Percentiles rank a stretch among this genome's conserved stretches.
Evolutionary conservation across 176 grass and related monocot genomes (phyloP).

Genomic region (Raddia distichophylla): DNA sequence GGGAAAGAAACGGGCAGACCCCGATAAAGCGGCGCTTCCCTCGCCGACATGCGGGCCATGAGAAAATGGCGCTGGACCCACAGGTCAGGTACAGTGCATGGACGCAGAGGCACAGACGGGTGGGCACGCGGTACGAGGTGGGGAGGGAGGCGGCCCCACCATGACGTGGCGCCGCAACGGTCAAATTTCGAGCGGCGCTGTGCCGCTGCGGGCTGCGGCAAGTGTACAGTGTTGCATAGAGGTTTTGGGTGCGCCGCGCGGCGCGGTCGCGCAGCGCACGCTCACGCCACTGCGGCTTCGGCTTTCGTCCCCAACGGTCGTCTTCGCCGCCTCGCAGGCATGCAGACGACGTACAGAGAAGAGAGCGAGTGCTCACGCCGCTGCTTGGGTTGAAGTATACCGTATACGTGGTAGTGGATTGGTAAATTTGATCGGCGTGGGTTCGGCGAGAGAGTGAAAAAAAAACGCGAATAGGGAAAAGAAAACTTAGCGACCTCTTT

Average conservation of each 20-base stretch:
- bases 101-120: background rate
- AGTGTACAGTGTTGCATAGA: too few species aligned
- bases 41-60: background rate
- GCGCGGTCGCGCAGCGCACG: background rate
- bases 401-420: too few species aligned
- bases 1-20: constrained; percentile 36
- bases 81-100: background rate
- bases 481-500: too few species aligned
- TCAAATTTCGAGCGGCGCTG: constrained; percentile 43
- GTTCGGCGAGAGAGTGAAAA: too few species aligned
- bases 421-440: too few species aligned
- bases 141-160: background rate
- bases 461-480: too few species aligned
- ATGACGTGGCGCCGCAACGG: constrained; percentile 53
- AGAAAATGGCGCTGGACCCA: fast-evolving
- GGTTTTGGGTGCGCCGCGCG: background rate
- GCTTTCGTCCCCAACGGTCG: constrained; percentile 42
- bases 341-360: background rate
- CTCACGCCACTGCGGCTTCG: background rate
- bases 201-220: too few species aligned
- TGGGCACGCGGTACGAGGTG: constrained; percentile 16
- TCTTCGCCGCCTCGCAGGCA: constrained; percentile 32
- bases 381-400: too few species aligned
- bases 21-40: background rate
- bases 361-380: too few species aligned